Evolutionary conservation across 306 rosid species (phyloP), one percentile per base, ranked within the genome.

Genomic region (Nissolia schottii): DNA sequence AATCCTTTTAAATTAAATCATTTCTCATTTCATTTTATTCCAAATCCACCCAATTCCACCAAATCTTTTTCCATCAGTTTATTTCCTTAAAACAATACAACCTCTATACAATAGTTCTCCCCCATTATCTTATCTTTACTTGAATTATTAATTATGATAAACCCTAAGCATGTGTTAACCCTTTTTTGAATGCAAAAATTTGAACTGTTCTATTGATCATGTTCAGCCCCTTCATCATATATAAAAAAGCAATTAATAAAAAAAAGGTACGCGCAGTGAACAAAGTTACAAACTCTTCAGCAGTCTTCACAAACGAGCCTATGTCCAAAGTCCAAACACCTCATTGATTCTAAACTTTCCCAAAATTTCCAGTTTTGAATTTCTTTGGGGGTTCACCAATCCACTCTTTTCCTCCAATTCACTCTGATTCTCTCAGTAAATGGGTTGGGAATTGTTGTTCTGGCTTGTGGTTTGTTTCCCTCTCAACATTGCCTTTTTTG

Each of bases 391-490:
- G 12, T 55, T 34, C 6, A 67, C 35, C 10, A 7, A 28, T 2
- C 19, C 11, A 46, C 13, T 38, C 75, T 41, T 41, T 24, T 58
- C 60, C 35, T 64, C 74, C 57, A 46, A 59, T 60, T 29, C 34
- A 50, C 1, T 37, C 1, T 6, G 16, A 12, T 0, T 22, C 22
- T 34, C 43, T 7, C 9, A 16, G 15, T 29, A 14, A 38, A 83
- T 83, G 87, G 77, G 70, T 60, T 83, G 77, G 77, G 65, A 67
- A 18, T 55, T 83, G 32, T 22, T 84, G 48, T 88, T 83, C 31
- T 93, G 97, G 98, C 79, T 79, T 23, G 5, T 79, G 1, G 29
- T 89, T 74, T 82, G 84, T 78, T 90, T 90, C 86, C 86, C 83
- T 74, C 5, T 87, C 79, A 77, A 88, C 73, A 19, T 93, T 48